Evolutionary conservation across 805 yeast genomes (phyloP).

Genomic region (Zygosaccharomyces bisporus): DNA sequence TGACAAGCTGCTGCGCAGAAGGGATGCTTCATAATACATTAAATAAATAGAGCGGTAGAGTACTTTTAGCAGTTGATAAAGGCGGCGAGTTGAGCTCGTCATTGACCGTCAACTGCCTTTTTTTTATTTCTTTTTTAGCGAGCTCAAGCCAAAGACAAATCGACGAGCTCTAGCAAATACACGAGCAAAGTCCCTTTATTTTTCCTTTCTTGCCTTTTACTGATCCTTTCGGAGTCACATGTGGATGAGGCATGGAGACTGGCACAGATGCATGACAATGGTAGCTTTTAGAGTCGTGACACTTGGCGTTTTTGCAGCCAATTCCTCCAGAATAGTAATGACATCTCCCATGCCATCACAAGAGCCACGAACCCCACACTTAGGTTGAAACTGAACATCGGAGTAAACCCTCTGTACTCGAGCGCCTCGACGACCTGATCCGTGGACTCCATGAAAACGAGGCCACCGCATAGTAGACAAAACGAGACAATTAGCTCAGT

Average conservation of each 20-base stretch:
- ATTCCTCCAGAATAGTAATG: constrained; percentile 58
- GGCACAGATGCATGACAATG: not conserved
- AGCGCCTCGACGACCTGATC: constrained; percentile 79
- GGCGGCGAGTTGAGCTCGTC: not conserved
- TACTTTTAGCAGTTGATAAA: not conserved
- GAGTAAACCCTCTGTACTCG: constrained; percentile 76
- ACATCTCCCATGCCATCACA: constrained; percentile 85
- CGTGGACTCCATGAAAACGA: constrained; percentile 87
- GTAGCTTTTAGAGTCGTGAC: not conserved
- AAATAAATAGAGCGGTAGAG: not conserved
- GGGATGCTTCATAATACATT: not conserved
- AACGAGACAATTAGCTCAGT: constrained; percentile 81
- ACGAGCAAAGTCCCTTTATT: not conserved
- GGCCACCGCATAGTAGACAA: constrained; percentile 81
- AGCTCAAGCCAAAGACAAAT: not conserved
- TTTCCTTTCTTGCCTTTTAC: not conserved
- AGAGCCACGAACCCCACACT: constrained; percentile 75
- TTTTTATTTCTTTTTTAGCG: not conserved
- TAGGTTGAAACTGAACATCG: constrained; percentile 88
- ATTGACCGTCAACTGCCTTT: not conserved
- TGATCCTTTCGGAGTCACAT: not conserved
- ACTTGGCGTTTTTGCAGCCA: constrained; percentile 35
- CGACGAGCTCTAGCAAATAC: not conserved
- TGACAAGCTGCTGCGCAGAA: not conserved
- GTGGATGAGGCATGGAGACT: not conserved